These are phyloP conservation scores for Seiridium cupressi DNA, from an alignment of 2,329 filamentous ascomycete species.

Conservation along the genomic window DNA sequence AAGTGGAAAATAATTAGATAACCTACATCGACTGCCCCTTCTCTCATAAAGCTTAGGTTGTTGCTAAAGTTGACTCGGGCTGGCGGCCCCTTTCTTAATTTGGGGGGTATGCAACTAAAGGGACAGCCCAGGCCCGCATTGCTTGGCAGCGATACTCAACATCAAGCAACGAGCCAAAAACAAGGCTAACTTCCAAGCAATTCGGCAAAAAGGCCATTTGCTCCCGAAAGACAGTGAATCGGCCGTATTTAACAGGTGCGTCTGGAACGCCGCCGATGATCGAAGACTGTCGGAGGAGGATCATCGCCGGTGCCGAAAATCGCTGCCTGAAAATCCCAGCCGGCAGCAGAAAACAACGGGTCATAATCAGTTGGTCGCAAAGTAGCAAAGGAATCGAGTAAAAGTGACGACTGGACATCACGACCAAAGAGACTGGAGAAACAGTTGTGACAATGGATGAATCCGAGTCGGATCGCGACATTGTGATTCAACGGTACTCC, in stretches of 20 bases:
- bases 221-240: too few relatives aligned
- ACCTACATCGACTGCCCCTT: too few relatives aligned
- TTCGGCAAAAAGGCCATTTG: too few relatives aligned
- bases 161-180: background rate
- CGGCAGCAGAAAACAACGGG: background rate
- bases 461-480: constrained; percentile 57
- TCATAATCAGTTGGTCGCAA: background rate
- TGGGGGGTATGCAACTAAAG: background rate
- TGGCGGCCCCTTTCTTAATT: background rate
- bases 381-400: background rate
- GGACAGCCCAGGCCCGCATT: background rate
- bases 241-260: too few relatives aligned
- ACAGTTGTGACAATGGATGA: constrained; percentile 52
- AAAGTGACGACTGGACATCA: too few relatives aligned
- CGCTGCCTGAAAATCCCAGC: constrained; percentile 1
- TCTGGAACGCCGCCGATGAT: background rate
- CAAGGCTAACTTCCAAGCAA: background rate
- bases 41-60: too few relatives aligned
- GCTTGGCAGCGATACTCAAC: background rate
- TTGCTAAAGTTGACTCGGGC: too few relatives aligned
- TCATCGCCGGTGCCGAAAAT: background rate
- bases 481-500: constrained; percentile 61
- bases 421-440: background rate
- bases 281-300: background rate
- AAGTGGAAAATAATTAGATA: too few relatives aligned